Conservation (phyloP, 176 grass and related monocot species). For the Avena sativa region DNA sequence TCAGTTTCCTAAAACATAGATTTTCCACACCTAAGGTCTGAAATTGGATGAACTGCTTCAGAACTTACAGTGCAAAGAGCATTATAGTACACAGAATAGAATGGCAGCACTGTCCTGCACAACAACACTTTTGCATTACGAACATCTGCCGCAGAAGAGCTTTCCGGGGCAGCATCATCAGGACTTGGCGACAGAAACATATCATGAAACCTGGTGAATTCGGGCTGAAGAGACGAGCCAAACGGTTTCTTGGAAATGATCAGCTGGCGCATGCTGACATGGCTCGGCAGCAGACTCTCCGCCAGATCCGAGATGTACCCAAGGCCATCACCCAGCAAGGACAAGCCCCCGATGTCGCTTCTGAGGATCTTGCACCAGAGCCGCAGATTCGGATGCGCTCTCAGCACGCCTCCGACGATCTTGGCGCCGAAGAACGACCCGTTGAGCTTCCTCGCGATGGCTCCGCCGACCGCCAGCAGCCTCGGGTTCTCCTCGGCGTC, state of each 20-base stretch:
- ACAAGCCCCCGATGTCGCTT: conserved; percentile 2
- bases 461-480: background rate
- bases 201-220: background rate
- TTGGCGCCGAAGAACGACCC: background rate
- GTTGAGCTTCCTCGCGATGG: background rate
- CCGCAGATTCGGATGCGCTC: background rate
- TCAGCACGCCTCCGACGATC: background rate
- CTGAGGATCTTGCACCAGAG: conserved; percentile 15
- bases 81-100: background rate
- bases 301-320: conserved; percentile 10
- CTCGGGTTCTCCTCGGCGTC: background rate
- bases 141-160: background rate
- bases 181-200: background rate
- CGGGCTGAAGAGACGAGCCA: background rate
- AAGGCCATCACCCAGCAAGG: background rate
- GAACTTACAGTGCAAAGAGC: background rate
- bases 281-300: background rate
- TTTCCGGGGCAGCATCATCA: background rate
- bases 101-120: background rate
- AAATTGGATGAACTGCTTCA: background rate
- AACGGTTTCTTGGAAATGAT: background rate
- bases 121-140: background rate
- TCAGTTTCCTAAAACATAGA: background rate
- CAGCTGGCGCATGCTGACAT: background rate
- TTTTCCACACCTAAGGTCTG: background rate